Evolutionary conservation across 768 basidiomycete species (phyloP).

Genomic region (Leccinellum rugosiceps): DNA sequence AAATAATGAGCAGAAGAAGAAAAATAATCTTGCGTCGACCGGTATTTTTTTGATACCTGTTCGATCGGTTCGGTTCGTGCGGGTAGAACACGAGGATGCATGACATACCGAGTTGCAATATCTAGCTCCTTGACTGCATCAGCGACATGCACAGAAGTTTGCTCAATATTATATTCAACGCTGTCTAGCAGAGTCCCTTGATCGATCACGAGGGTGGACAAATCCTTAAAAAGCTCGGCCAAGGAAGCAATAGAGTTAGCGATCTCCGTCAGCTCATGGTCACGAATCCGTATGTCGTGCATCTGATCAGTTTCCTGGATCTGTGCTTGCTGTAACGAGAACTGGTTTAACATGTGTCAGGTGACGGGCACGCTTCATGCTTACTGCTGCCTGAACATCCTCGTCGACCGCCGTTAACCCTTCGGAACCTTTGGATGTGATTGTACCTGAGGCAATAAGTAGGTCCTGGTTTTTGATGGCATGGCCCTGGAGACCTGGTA

Average conservation of each 20-base stretch:
- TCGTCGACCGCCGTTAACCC: constrained; percentile 84
- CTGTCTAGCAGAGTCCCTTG: constrained; percentile 97
- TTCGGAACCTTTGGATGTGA: constrained; percentile 79
- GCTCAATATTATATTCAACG: constrained; percentile 96
- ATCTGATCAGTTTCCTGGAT: constrained; percentile 36
- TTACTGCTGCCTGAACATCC: constrained; percentile 81
- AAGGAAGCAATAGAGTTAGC: constrained; percentile 88
- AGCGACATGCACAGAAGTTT: constrained; percentile 75
- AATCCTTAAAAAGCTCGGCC: constrained; percentile 95
- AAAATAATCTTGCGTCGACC: constrained; percentile 93
- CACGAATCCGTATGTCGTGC: constrained; percentile 45
- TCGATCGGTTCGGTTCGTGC: not conserved
- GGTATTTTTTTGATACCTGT: constrained; percentile 90
- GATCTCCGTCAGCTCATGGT: constrained; percentile 81
- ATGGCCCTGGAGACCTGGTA: constrained; percentile 89
- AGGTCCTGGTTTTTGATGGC: constrained; percentile 97
- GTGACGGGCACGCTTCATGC: constrained; percentile 32
- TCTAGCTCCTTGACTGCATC: constrained; percentile 85
- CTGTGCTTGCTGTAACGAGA: constrained; percentile 30
- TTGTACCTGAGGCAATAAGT: constrained; percentile 82
- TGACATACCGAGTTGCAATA: constrained; percentile 71
- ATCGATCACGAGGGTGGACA: constrained; percentile 91
- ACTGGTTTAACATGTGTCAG: constrained; percentile 10
- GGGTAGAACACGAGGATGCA: not conserved
- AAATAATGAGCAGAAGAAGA: constrained; percentile 83